phyloP scores from a whole-genome alignment of 2,329 filamentous ascomycete species.

The Cladobotryum mycophilum region DNA sequence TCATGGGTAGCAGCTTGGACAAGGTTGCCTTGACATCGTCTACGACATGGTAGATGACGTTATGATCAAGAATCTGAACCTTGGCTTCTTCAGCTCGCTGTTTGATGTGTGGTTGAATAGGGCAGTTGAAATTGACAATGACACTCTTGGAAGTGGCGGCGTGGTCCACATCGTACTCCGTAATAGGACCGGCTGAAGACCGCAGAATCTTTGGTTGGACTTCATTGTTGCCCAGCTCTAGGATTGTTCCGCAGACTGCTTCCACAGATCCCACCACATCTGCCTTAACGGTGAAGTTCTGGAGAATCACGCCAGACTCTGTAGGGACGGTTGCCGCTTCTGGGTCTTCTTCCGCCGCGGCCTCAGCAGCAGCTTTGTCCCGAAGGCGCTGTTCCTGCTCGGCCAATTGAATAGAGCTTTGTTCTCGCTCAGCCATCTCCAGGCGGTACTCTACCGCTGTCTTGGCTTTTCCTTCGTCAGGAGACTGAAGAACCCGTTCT shows the following conservation, averaged over 20 bases:
- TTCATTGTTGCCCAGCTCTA: constrained; percentile 77
- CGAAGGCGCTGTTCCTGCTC: constrained; percentile 59
- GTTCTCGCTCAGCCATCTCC: constrained; percentile 63
- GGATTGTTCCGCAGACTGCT: constrained; percentile 72
- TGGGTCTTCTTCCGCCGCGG: constrained; percentile 29
- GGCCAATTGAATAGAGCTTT: constrained; percentile 76
- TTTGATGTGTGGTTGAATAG: constrained; percentile 60
- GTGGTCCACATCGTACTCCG: constrained; percentile 84
- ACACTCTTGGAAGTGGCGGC: constrained; percentile 69
- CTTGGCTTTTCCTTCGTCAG: constrained; percentile 71
- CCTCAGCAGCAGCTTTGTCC: constrained; percentile 41
- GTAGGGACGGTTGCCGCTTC: constrained; percentile 28
- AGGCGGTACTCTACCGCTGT: constrained; percentile 69
- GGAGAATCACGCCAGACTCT: constrained; percentile 41
- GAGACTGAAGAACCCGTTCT: constrained; percentile 78
- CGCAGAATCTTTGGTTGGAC: constrained; percentile 71
- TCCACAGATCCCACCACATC: constrained; percentile 94
- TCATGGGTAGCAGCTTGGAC: constrained; percentile 61
- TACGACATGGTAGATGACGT: constrained; percentile 74
- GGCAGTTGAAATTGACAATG: constrained; percentile 81
- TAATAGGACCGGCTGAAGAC: constrained; percentile 69
- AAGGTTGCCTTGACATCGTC: constrained; percentile 66
- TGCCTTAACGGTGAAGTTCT: constrained; percentile 84
- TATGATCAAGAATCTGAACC: constrained; percentile 77
- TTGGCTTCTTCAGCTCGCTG: constrained; percentile 62